Evolutionary conservation across 345 rosid genomes (phyloP).

Genomic region (Populus simonii): DNA sequence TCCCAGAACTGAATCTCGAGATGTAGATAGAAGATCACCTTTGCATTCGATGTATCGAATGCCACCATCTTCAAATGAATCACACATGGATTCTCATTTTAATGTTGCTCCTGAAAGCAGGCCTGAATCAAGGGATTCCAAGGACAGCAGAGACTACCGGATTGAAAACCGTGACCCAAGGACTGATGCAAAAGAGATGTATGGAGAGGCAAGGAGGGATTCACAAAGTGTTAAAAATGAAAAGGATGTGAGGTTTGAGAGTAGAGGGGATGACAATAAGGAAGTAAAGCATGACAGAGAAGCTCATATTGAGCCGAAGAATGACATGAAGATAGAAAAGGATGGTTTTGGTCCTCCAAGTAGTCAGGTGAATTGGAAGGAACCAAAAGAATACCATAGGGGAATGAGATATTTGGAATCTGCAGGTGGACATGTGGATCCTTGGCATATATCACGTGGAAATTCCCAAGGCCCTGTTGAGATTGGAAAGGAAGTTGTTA

Average conservation of each 20-base stretch:
- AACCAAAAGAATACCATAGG: slow-evolving; percentile 72
- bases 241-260: slow-evolving; percentile 65
- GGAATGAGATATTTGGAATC: slow-evolving; percentile 73
- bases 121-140: slow-evolving; percentile 58
- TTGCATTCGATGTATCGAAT: slow-evolving; percentile 54
- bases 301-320: slow-evolving; percentile 47
- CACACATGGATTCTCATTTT: slow-evolving; percentile 53
- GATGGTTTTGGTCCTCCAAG: slow-evolving; percentile 48
- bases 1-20: slow-evolving; percentile 70
- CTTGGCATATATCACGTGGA: slow-evolving; percentile 61
- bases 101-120: slow-evolving; percentile 38
- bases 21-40: slow-evolving; percentile 79
- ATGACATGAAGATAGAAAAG: slow-evolving; percentile 59
- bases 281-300: slow-evolving; percentile 66
- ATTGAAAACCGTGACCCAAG: slow-evolving; percentile 56
- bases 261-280: slow-evolving; percentile 62
- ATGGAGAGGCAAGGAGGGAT: slow-evolving; percentile 71
- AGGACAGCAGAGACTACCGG: slow-evolving; percentile 56
- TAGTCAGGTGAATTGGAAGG: slow-evolving; percentile 74
- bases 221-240: slow-evolving; percentile 57
- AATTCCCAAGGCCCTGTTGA: slow-evolving; percentile 54
- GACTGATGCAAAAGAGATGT: slow-evolving; percentile 53
- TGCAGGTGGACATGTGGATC: slow-evolving; percentile 48
- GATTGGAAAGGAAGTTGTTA: slow-evolving; percentile 57
- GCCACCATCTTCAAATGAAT: slow-evolving; percentile 49